These are phyloP conservation scores for Kuraishia ogatae DNA, from an alignment of 805 yeast genomes.

Conservation along the genomic window DNA sequence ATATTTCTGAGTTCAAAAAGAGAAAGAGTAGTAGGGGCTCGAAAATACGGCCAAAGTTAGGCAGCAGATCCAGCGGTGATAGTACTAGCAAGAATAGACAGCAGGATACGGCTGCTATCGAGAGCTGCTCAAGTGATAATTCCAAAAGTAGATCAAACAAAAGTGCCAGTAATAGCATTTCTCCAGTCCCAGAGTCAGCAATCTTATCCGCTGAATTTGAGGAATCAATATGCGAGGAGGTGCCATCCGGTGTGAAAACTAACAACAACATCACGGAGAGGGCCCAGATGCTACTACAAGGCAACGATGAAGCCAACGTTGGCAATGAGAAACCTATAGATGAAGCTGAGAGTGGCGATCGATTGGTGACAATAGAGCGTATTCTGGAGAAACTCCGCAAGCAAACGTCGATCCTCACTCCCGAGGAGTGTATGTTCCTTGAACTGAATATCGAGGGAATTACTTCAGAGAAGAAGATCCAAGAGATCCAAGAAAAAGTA, in stretches of 20 bases:
- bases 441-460: too few relatives aligned
- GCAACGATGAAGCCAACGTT: too few relatives aligned
- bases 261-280: too few relatives aligned
- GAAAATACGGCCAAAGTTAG: background rate
- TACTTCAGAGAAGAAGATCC: conserved; percentile 6
- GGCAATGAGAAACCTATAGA: background rate
- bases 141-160: background rate
- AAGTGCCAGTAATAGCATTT: background rate
- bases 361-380: background rate
- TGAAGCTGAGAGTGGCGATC: background rate
- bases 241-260: background rate
- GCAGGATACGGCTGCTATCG: background rate
- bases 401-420: background rate
- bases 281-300: too few relatives aligned
- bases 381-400: background rate
- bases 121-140: background rate
- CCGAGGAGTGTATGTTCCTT: background rate
- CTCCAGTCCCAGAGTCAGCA: background rate
- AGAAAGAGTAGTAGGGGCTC: background rate
- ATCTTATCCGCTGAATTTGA: too few relatives aligned
- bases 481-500: conserved; percentile 14
- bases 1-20: background rate
- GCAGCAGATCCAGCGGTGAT: background rate
- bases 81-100: background rate
- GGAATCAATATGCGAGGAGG: too few relatives aligned